phyloP scores from a whole-genome alignment of 2,329 filamentous ascomycete species.

The Aspergillus uvarum region DNA sequence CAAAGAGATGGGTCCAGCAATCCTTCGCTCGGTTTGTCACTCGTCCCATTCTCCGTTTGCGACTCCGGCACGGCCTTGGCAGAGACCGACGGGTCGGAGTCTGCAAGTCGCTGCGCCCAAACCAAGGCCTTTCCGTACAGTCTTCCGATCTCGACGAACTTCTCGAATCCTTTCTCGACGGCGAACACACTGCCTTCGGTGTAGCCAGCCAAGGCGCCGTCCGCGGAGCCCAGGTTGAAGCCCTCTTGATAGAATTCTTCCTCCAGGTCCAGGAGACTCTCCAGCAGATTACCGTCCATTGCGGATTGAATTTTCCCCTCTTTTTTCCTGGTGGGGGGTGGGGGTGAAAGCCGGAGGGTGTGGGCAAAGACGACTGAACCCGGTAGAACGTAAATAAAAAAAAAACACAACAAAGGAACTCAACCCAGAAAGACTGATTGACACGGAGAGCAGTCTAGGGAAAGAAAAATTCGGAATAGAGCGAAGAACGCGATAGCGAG shows the following conservation, averaged over 20 bases:
- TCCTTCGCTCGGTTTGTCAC: slow-evolving; percentile 16
- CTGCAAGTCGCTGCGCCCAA: slow-evolving; percentile 73
- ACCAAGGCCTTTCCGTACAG: slow-evolving; percentile 75
- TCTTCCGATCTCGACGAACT: slow-evolving; percentile 77
- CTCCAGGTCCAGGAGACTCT: slow-evolving; percentile 60
- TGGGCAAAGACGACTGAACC: neutral
- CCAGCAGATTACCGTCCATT: slow-evolving; percentile 54
- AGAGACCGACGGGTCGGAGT: slow-evolving; percentile 21
- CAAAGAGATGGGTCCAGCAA: slow-evolving; percentile 32
- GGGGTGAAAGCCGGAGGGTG: slow-evolving; percentile 26
- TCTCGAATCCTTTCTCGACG: slow-evolving; percentile 89
- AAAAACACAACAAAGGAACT: slow-evolving; percentile 13
- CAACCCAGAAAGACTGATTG: slow-evolving; percentile 3
- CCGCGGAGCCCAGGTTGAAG: slow-evolving; percentile 69
- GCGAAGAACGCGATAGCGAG: neutral
- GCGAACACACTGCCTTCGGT: slow-evolving; percentile 89
- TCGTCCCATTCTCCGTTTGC: neutral
- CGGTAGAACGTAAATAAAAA: neutral
- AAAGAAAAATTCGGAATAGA: slow-evolving; percentile 52
- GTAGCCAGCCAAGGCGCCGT: slow-evolving; percentile 74
- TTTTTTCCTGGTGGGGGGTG: neutral
- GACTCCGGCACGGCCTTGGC: slow-evolving; percentile 10
- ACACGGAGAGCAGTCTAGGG: neutral
- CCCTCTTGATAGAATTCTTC: slow-evolving; percentile 78
- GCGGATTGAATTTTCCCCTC: slow-evolving; percentile 9